Evolutionary conservation across 768 basidiomycete species (phyloP).

Genomic region (Lactarius quietus): DNA sequence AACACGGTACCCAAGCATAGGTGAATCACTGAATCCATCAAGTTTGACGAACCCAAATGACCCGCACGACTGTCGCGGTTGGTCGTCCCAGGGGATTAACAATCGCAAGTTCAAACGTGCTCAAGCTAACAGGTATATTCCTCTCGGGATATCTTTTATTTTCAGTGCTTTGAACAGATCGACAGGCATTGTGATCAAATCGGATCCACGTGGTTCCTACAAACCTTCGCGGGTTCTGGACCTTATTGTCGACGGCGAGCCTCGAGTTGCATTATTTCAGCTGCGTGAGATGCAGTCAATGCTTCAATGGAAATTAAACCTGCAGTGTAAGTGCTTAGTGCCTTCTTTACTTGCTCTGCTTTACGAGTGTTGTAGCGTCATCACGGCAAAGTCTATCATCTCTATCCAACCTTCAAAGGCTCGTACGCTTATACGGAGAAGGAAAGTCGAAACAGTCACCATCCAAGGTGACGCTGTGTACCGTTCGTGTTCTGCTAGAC

Average conservation of each 20-base stretch:
- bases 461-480: conserved; percentile 9
- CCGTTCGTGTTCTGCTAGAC: conserved; percentile 3
- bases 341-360: not conserved
- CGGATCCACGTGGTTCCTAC: conserved; percentile 9
- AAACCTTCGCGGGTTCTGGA: conserved; percentile 8
- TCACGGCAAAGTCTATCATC: conserved; percentile 12
- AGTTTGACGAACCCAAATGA: not conserved
- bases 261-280: not conserved
- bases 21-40: not conserved
- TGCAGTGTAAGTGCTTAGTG: not conserved
- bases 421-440: conserved; percentile 10
- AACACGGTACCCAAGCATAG: not conserved
- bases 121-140: not conserved
- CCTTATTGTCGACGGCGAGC: conserved; percentile 12
- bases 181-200: conserved; percentile 10
- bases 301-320: conserved; percentile 14
- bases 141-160: not conserved
- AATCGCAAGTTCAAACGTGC: not conserved
- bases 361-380: conserved; percentile 1
- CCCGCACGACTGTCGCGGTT: not conserved
- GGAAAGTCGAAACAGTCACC: conserved; percentile 6
- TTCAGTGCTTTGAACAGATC: not conserved
- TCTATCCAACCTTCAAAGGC: conserved; percentile 15
- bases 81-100: not conserved
- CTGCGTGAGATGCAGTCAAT: conserved; percentile 6